Conservation (phyloP, 495 filamentous ascomycete species). For the Chaetomidium leptoderma region DNA sequence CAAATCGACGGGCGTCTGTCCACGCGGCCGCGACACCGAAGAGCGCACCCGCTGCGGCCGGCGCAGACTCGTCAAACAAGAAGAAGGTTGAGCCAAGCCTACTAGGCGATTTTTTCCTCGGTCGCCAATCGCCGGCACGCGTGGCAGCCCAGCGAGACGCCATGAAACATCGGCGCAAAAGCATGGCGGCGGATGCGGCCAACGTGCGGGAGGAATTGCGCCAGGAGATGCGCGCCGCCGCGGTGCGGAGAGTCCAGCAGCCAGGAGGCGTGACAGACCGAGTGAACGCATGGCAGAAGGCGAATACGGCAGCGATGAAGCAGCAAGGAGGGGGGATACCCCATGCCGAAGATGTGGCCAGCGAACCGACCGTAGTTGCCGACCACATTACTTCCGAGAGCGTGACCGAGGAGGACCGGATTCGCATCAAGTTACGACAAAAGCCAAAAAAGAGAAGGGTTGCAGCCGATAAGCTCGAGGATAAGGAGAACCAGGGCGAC, state of each 20-base stretch:
- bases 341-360: constrained; percentile 37
- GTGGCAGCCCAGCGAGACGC: constrained; percentile 37
- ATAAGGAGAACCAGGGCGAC: constrained; percentile 25
- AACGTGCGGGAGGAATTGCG: constrained; percentile 39
- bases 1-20: constrained; percentile 24
- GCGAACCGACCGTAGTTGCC: constrained; percentile 44
- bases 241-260: constrained; percentile 44
- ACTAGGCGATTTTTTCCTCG: constrained; percentile 51
- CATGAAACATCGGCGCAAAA: constrained; percentile 41
- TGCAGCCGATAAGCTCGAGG: constrained; percentile 22
- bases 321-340: constrained; percentile 31
- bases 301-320: constrained; percentile 52
- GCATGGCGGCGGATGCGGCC: constrained; percentile 36
- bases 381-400: constrained; percentile 43
- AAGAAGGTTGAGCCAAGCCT: constrained; percentile 46
- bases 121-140: constrained; percentile 46
- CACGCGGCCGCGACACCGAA: constrained; percentile 34
- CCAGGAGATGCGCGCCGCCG: constrained; percentile 48
- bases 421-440: constrained; percentile 44
- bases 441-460: constrained; percentile 34
- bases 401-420: constrained; percentile 48
- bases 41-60: constrained; percentile 37
- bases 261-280: constrained; percentile 58
- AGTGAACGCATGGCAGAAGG: constrained; percentile 75
- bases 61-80: constrained; percentile 22